Percentiles rank a stretch among this genome's conserved stretches.
These are phyloP conservation scores for Tricholomella constricta DNA, from an alignment of 768 basidiomycete species.

Conservation along the genomic window DNA sequence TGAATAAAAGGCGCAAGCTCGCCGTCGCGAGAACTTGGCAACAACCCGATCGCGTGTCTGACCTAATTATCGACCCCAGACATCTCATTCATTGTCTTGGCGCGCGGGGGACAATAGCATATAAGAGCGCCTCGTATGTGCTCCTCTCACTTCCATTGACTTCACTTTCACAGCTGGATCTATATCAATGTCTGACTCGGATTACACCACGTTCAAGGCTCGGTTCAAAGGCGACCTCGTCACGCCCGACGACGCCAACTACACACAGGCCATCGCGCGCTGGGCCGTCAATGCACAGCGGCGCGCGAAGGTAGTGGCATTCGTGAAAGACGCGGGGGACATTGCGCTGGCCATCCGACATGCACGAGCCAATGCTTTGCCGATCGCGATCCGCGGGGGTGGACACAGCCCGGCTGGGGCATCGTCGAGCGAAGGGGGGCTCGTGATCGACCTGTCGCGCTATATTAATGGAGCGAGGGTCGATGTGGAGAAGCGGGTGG, in stretches of 20 bases:
- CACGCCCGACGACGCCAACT: conserved; percentile 11
- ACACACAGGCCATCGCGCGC: conserved; percentile 15
- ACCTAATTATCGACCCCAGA: too few species aligned
- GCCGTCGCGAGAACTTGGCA: too few species aligned
- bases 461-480: conserved; percentile 22
- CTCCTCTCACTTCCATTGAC: too few species aligned
- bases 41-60: too few species aligned
- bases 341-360: conserved; percentile 19
- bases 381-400: conserved; percentile 37
- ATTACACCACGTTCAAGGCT: too few species aligned
- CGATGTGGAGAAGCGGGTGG: conserved; percentile 32
- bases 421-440: conserved; percentile 37
- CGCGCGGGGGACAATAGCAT: too few species aligned
- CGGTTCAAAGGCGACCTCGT: conserved; percentile 16
- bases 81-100: too few species aligned
- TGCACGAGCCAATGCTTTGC: conserved; percentile 15
- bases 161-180: too few species aligned
- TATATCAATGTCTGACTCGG: too few species aligned
- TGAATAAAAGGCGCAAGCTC: too few species aligned
- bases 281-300: conserved; percentile 19
- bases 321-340: conserved; percentile 15
- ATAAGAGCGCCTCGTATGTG: too few species aligned
- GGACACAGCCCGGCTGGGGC: conserved; percentile 37
- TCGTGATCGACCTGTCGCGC: conserved; percentile 39
- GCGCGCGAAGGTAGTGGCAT: conserved; percentile 18